Conservation (phyloP, 1,284 basidiomycete species). For the Naganishia sp. region DNA sequence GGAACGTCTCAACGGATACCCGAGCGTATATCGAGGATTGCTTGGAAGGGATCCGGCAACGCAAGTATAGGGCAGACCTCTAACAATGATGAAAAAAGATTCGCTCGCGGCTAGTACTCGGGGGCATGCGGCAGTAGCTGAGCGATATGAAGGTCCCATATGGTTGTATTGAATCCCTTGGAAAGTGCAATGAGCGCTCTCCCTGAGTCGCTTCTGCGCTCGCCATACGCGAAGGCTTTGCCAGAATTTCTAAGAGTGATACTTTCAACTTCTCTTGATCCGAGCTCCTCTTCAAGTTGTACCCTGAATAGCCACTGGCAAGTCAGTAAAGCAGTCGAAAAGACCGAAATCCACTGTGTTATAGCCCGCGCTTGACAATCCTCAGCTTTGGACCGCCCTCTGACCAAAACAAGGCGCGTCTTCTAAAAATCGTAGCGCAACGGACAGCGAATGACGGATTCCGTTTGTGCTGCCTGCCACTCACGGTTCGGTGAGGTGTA, state of each 20-base stretch:
- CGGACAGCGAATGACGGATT: constrained; percentile 27
- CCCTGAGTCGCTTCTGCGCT: too few relatives aligned
- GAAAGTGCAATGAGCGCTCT: too few relatives aligned
- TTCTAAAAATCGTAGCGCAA: constrained; percentile 26
- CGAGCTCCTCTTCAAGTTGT: too few relatives aligned
- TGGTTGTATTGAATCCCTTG: too few relatives aligned
- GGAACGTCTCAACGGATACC: constrained; percentile 32
- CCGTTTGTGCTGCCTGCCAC: neutral
- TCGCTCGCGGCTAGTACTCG: neutral
- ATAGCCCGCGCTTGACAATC: neutral
- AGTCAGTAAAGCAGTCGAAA: too few relatives aligned
- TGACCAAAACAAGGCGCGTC: constrained; percentile 8
- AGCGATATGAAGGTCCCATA: too few relatives aligned
- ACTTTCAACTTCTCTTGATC: too few relatives aligned
- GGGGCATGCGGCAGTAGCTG: too few relatives aligned
- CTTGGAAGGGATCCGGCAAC: neutral
- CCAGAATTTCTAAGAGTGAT: neutral
- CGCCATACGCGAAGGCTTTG: too few relatives aligned
- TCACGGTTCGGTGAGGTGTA: neutral
- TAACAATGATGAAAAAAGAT: neutral
- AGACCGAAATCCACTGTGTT: too few relatives aligned
- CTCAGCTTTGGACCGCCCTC: neutral
- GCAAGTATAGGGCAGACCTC: neutral
- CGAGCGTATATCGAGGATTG: constrained; percentile 19
- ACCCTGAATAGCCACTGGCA: too few relatives aligned